Evolutionary conservation across 495 filamentous ascomycete species (phyloP), one percentile per base, ranked within the genome.

Genomic region (Penicillium cosmopolitanum): DNA sequence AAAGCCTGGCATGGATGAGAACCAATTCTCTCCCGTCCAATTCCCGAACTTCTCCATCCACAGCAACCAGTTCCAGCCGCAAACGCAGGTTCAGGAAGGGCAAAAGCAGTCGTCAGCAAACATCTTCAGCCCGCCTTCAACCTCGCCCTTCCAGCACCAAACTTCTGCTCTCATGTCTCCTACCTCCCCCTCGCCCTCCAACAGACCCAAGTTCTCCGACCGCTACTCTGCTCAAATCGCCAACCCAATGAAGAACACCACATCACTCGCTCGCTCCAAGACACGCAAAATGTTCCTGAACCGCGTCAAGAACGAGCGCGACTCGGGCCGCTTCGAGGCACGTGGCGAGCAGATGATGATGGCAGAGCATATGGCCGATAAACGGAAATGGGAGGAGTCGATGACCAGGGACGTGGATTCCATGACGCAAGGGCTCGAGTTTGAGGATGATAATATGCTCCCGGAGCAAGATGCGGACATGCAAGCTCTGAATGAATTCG

Each of bases 341-440:
- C 75, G 91, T 2, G 89, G 91, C 47, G 91, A 97, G 57, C 89
- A 96, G 81, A 86, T 96, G 54, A 70, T 76, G 67, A 70, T 67
- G 36, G 67, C 77, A 66, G 78, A 80, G 62, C 61, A 73, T 61
- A 55, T 75, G 34, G 77, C 79, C 35, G 82, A 84, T 64, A 75
- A 81, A 65, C 72, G 73, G 61, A 73, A 77, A 55, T 73, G 82
- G 65, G 82, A 82, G 50, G 81, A 81, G 59, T 52, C 50, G n/a
- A 79, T 81, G 77, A 66, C 62, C 48, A 57, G 67, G 25, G 56
- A 72, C 51, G 71, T 69, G 33, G 76, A 74, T 56, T 54, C 50
- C 21, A 31, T 67, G 58, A 60, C 60, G 35, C 34, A 51, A n/a
- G 63, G 55, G 10, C 46, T 62, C 55, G 53, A 79, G 5, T 67